Percentiles rank a stretch among this genome's conserved stretches.
Conservation (phyloP, 2,329 filamentous ascomycete species). For the Diplocarpon rosae region DNA sequence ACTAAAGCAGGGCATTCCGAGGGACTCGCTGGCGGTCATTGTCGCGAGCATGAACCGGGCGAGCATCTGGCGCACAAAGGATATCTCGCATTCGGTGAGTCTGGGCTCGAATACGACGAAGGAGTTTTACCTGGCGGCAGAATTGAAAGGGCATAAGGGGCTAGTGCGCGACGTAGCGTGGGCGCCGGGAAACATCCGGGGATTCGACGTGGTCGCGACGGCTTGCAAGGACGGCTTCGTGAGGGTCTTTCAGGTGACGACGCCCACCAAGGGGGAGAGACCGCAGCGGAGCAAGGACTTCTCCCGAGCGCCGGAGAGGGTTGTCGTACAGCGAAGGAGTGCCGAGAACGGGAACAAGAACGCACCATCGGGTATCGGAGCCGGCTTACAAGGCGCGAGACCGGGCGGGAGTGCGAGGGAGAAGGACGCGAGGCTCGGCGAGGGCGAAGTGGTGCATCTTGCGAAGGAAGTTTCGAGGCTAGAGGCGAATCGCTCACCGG, state of each 20-base stretch:
- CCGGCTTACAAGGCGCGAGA: constrained; percentile 36
- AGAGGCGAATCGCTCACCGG: constrained; percentile 55
- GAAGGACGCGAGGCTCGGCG: constrained; percentile 37
- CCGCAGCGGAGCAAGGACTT: constrained; percentile 27
- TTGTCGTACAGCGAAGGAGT: constrained; percentile 19
- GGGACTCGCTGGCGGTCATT: constrained; percentile 68
- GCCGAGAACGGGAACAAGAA: constrained; percentile 19
- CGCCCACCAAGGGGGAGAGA: constrained; percentile 40
- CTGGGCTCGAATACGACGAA: constrained; percentile 48
- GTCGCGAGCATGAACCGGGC: constrained; percentile 80
- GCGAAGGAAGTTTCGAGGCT: constrained; percentile 55
- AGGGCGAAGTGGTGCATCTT: constrained; percentile 55
- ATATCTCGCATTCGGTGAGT: constrained; percentile 39
- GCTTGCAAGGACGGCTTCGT: constrained; percentile 87
- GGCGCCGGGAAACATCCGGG: constrained; percentile 83
- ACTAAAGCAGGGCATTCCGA: constrained; percentile 67
- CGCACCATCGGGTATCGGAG: constrained; percentile 40
- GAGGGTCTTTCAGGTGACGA: constrained; percentile 74
- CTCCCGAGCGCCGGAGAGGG: constrained; percentile 19
- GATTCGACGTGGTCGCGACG: constrained; percentile 82
- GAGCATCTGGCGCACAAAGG: constrained; percentile 68
- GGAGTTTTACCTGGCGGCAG: constrained; percentile 76
- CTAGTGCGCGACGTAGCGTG: constrained; percentile 83
- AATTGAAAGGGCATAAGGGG: constrained; percentile 60
- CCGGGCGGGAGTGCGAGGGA: constrained; percentile 34